phyloP scores from a whole-genome alignment of 1,284 basidiomycete species.

The Flammula alnicola region DNA sequence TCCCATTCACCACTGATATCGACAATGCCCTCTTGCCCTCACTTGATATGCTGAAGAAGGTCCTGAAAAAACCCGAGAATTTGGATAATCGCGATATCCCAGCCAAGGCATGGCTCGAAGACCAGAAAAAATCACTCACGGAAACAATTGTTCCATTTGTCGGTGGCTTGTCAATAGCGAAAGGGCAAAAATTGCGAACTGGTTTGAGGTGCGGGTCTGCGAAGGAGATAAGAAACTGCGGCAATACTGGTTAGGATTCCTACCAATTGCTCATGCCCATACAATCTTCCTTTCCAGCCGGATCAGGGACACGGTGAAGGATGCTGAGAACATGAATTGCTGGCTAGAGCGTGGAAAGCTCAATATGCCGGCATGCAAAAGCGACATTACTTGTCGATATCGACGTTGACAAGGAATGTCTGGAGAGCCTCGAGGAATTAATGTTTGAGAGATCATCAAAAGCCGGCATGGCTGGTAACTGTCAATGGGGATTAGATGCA shows the following conservation, averaged over 20 bases:
- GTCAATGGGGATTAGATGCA: constrained; percentile 25
- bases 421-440: constrained; percentile 19
- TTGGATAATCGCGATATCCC: constrained; percentile 8
- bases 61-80: constrained; percentile 13
- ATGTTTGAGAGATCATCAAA: constrained; percentile 24
- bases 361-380: not conserved
- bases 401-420: constrained; percentile 23
- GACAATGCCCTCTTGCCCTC: constrained; percentile 11
- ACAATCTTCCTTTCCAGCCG: constrained; percentile 23
- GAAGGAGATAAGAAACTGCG: not conserved
- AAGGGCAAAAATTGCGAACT: constrained; percentile 27
- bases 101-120: constrained; percentile 20
- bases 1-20: constrained; percentile 21
- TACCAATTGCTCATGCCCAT: constrained; percentile 28
- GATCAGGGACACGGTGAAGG: not conserved
- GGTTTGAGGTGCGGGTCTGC: constrained; percentile 25
- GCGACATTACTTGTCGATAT: constrained; percentile 9
- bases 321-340: not conserved
- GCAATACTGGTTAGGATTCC: constrained; percentile 12
- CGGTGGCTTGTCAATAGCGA: constrained; percentile 22
- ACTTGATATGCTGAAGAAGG: not conserved
- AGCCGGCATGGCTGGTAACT: constrained; percentile 20
- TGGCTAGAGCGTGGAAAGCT: not conserved
- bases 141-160: constrained; percentile 15
- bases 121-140: not conserved